A percentile compares a stretch with the other conserved stretches of the same genome.
Evolutionary conservation across 1,284 basidiomycete species (phyloP).

Genomic region (Xerocomus amazonicus): DNA sequence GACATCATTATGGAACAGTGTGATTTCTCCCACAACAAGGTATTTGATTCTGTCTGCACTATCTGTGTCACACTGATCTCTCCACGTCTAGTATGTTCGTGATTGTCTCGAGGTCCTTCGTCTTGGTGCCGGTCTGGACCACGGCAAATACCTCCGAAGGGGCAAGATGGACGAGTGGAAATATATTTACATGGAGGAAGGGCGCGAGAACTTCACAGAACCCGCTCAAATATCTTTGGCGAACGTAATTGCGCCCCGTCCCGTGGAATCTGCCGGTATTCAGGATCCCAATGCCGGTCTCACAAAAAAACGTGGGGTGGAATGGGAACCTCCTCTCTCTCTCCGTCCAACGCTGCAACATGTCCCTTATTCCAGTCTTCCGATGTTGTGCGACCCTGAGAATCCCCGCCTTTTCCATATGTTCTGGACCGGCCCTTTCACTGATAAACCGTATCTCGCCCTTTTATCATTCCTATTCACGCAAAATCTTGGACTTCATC

Average conservation of each 20-base stretch:
- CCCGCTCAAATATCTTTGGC: slow-evolving; percentile 26
- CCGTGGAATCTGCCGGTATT: slow-evolving; percentile 25
- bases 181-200: slow-evolving; percentile 61
- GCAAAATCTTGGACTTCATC: slow-evolving; percentile 67
- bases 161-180: slow-evolving; percentile 60
- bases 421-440: slow-evolving; percentile 80
- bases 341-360: slow-evolving; percentile 39
- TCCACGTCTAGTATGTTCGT: slow-evolving; percentile 58
- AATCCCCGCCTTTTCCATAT: slow-evolving; percentile 74
- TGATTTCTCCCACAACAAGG: slow-evolving; percentile 80
- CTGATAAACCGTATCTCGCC: slow-evolving; percentile 76
- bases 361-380: slow-evolving; percentile 37
- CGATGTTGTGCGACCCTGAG: slow-evolving; percentile 55
- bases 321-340: slow-evolving; percentile 41
- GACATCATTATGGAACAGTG: slow-evolving; percentile 88
- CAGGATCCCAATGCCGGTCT: slow-evolving; percentile 40
- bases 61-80: slow-evolving; percentile 10
- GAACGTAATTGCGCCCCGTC: slow-evolving; percentile 29
- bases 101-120: slow-evolving; percentile 75
- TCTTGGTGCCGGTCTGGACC: slow-evolving; percentile 63
- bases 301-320: slow-evolving; percentile 40
- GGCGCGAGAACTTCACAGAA: slow-evolving; percentile 39
- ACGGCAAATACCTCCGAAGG: slow-evolving; percentile 52
- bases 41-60: slow-evolving; percentile 31
- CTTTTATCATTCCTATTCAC: slow-evolving; percentile 73